Conservation (phyloP, 805 yeast species). For the Diddensiella transvaalensis region DNA sequence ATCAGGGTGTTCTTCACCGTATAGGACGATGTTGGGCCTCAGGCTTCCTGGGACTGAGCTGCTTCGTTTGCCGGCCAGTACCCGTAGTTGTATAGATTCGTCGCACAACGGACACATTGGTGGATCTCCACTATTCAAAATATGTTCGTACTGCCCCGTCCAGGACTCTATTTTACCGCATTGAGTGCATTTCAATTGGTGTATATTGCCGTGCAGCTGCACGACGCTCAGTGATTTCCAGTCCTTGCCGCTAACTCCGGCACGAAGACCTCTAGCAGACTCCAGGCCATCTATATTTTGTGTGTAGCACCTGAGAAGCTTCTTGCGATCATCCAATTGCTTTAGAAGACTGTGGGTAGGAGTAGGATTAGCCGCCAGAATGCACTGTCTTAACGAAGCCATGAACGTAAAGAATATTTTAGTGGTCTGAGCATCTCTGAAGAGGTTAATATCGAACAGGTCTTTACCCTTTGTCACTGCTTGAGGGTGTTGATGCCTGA, state of each 20-base stretch:
- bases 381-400: slow-evolving; percentile 68
- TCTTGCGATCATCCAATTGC: slow-evolving; percentile 54
- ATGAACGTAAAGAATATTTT: slow-evolving; percentile 83
- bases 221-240: slow-evolving; percentile 75
- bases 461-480: slow-evolving; percentile 80
- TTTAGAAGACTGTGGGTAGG: slow-evolving; percentile 75
- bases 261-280: slow-evolving; percentile 53
- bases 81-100: slow-evolving; percentile 51
- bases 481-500: slow-evolving; percentile 57
- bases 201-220: slow-evolving; percentile 87
- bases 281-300: slow-evolving; percentile 94
- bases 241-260: slow-evolving; percentile 42
- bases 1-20: slow-evolving; percentile 91
- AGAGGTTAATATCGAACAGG: slow-evolving; percentile 80
- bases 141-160: slow-evolving; percentile 48
- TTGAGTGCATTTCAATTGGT: slow-evolving; percentile 67
- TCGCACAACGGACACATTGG: slow-evolving; percentile 78
- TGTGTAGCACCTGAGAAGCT: slow-evolving; percentile 81
- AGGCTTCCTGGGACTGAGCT: slow-evolving; percentile 67
- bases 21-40: slow-evolving; percentile 85
- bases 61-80: slow-evolving; percentile 66
- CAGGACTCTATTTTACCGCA: slow-evolving; percentile 62
- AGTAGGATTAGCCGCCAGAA: slow-evolving; percentile 71
- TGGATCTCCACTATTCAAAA: slow-evolving; percentile 56
- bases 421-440: slow-evolving; percentile 62